Base-by-base conservation (phyloP, 352 stramenopile genomes). In the Phytophthora kernoviae region DNA sequence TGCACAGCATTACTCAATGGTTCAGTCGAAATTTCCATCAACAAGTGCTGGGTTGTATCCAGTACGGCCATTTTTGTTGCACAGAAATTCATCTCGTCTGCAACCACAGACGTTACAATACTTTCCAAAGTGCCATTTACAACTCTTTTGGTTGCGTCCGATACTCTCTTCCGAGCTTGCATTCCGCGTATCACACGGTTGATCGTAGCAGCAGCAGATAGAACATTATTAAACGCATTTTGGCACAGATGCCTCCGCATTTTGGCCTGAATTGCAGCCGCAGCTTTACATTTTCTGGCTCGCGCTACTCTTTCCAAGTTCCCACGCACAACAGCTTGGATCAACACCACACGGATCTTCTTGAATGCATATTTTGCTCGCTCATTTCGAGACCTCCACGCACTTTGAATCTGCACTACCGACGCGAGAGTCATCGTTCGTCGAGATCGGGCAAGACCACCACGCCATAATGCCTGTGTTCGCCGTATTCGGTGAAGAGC, bases 171-270 rank as follows among this genome's bases (percentile, higher is more conserved):
- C 7, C 58, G 52, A 8, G 50, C 62, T 30, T 65, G 37, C 70
- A 75, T 68, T 1, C 66, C 66, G 32, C 66, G 67, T 27, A 79
- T 30, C n/a, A 66, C 59, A 17, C 70, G 70, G 54, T 79, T 76
- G 4, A 79, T 66, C 1, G 20, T 62, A 43, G 60, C 53, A 48
- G 63, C 66, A 0, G 70, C 66, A 26, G 26, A 34, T 9, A 64
- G 15, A 8, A 11, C 45, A 12, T 37, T 59, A 18, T 50, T 51
- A 45, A 69, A 74, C 14, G 66, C 33, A 24, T 26, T 45, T 26
- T 60, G 12, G 33, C 55, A 58, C 8, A 73, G 45, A 52, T 65
- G 43, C 21, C 55, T 53, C 11, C 70, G 55, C 12, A 63, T 57
- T 20, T 79, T 54, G 0, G 70, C 42, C 49, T 79, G 70, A 50